Base-by-base conservation (phyloP, 352 stramenopile genomes). In the Plasmopara halstedii region DNA sequence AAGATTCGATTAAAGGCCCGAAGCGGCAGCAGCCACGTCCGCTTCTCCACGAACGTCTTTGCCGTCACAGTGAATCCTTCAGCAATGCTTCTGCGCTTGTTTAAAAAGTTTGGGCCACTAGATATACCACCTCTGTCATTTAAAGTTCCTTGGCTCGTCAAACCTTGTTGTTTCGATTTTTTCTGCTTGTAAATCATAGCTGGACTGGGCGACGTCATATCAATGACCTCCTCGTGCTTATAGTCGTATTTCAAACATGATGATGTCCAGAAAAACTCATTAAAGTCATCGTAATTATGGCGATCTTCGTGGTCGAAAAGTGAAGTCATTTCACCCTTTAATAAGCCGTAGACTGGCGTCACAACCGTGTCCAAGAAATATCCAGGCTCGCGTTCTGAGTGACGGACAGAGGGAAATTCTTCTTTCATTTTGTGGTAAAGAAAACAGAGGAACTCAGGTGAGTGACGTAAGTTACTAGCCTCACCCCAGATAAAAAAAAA, bases 401-500 rank as follows among this genome's bases (percentile, higher is more conserved):
- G 64, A 46, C 76, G 73, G 25, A 83, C 73, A 0, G 71, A 68
- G 14, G 77, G 76, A 50, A 86, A 94, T 44, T 92, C 80, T 29
- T 89, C 74, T 49, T 93, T 91, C 74, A 89, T 80, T 58, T 95
- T 90, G 75, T 99, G 96, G 67, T 98, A 99, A 20, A 99, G 64
- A 62, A 98, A 99, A 73, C 95, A 98, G 43, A 98, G 50, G 59
- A 93, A 99, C 64, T 99, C 96, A 0, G 96, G 94, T 43, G 97
- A 97, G 66, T 99, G 96, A 26, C 95, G 81, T 46, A 98, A 65
- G 72, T 99, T 99, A 50, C 88, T 96, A 0, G 85, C 85, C 70
- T 99, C 96, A 17, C 96, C 96, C 96, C 96, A 99, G 44, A 99
- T 96, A 64, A 97, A 98, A 62, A 99, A 98, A 62, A 96, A 98